phyloP scores from a whole-genome alignment of 306 rosid genomes.

The Vigna nakashimae region DNA sequence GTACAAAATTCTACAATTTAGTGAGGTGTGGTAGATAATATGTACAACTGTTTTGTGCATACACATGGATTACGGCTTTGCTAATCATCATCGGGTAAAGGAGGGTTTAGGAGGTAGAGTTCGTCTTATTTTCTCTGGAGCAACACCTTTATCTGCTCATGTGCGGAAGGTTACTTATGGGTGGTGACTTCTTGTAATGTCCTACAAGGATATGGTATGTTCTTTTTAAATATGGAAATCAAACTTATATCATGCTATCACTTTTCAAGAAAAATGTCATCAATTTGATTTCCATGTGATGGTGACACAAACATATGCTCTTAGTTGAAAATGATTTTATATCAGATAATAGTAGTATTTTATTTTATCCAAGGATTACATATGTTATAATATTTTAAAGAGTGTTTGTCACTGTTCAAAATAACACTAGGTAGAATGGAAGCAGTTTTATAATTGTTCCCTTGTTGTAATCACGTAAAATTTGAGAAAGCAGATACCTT shows the following conservation, averaged over 20 bases:
- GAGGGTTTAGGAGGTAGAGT: constrained; percentile 92
- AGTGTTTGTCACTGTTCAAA: neutral
- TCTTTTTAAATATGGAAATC: constrained; percentile 34
- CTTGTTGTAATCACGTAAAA: neutral
- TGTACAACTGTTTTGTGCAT: no score
- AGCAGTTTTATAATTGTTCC: neutral
- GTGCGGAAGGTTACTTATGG: constrained; percentile 76
- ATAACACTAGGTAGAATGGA: constrained; percentile 10
- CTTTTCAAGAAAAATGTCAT: neutral
- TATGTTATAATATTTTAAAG: neutral
- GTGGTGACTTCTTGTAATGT: constrained; percentile 93
- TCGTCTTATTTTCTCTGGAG: constrained; percentile 92
- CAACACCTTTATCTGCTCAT: constrained; percentile 86
- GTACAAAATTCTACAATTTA: no score
- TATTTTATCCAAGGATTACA: neutral
- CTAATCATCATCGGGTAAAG: constrained; percentile 66
- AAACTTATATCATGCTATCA: constrained; percentile 7
- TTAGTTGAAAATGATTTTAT: neutral
- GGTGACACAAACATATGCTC: neutral
- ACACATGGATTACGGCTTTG: constrained; percentile 26
- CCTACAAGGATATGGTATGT: constrained; percentile 94
- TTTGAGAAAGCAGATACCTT: neutral
- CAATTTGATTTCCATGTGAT: constrained; percentile 25
- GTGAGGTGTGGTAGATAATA: no score
- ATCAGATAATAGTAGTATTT: neutral